A percentile compares a stretch with the other conserved stretches of the same genome.
Evolutionary conservation across 352 stramenopile genomes (phyloP).

Genomic region (Phytophthora ramorum): DNA sequence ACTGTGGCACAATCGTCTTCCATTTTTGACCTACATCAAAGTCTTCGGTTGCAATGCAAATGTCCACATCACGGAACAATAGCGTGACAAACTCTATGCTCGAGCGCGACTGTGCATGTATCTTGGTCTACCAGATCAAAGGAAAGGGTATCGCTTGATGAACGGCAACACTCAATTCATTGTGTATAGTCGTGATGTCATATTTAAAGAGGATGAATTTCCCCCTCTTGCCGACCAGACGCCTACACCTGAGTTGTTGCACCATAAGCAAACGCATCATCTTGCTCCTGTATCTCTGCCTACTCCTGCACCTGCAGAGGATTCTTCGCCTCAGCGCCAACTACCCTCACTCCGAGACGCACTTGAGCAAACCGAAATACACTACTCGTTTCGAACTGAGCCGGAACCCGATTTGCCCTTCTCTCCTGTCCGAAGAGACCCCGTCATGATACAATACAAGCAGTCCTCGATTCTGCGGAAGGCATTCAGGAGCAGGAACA

Average conservation of each 20-base stretch:
- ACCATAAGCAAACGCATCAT: neutral
- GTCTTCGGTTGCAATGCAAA: constrained; percentile 15
- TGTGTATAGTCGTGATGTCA: constrained; percentile 8
- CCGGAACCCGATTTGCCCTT: too few species aligned
- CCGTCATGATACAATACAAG: neutral
- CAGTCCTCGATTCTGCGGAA: constrained; percentile 9
- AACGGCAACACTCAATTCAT: constrained; percentile 8
- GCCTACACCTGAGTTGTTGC: neutral
- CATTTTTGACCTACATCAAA: constrained; percentile 5
- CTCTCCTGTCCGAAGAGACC: neutral
- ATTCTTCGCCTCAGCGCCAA: neutral
- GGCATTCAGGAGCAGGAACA: constrained; percentile 5
- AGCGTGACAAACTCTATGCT: constrained; percentile 6
- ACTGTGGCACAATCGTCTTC: constrained; percentile 2
- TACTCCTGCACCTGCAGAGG: neutral
- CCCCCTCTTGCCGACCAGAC: neutral
- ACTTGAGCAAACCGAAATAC: neutral
- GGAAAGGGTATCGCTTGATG: constrained; percentile 11
- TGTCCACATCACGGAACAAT: constrained; percentile 4
- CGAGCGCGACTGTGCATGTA: constrained; percentile 12
- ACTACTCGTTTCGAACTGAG: neutral
- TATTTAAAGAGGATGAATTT: constrained; percentile 14
- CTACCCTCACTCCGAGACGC: neutral
- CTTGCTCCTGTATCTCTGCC: neutral
- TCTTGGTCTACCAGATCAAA: constrained; percentile 3